Percentiles rank a stretch among this genome's conserved stretches.
These are phyloP conservation scores for Cordyceps farinosa DNA, from an alignment of 2,329 filamentous ascomycete genomes.

Conservation along the genomic window DNA sequence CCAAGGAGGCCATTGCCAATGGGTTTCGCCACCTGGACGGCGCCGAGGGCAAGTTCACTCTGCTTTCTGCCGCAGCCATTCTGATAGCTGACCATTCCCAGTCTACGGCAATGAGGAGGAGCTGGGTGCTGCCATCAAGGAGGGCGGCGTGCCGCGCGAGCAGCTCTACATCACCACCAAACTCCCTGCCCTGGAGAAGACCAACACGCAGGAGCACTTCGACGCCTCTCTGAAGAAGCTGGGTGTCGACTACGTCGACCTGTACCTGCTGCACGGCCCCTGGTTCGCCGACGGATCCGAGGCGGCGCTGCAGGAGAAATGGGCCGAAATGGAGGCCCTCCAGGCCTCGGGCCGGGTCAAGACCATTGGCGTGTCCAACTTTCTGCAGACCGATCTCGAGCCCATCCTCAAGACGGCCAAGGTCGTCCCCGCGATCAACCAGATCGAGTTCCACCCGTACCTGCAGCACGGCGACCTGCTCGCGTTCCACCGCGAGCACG, in stretches of 20 bases:
- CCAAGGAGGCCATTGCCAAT: conserved; percentile 61
- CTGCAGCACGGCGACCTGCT: conserved; percentile 61
- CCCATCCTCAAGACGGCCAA: conserved; percentile 55
- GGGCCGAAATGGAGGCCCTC: conserved; percentile 63
- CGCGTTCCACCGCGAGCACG: conserved; percentile 52
- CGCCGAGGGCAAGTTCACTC: conserved; percentile 54
- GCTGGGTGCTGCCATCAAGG: conserved; percentile 68
- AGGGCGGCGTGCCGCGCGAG: conserved; percentile 59
- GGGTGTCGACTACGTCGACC: conserved; percentile 67
- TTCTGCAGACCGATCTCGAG: conserved; percentile 54
- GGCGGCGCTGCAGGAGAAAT: conserved; percentile 54
- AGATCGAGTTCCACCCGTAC: conserved; percentile 79
- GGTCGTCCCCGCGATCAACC: conserved; percentile 66
- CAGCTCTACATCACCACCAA: conserved; percentile 68
- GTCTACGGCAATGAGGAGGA: conserved; percentile 65
- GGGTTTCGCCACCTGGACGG: conserved; percentile 73
- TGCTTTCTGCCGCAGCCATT: neutral
- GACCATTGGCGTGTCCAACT: conserved; percentile 78
- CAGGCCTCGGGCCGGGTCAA: conserved; percentile 61
- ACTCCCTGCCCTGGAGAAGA: conserved; percentile 39
- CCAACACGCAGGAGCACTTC: conserved; percentile 49
- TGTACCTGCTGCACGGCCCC: conserved; percentile 63
- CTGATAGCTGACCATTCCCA: conserved; percentile 26
- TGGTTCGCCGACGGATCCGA: conserved; percentile 46
- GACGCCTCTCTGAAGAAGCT: conserved; percentile 60